Evolutionary conservation across 2,329 filamentous ascomycete species (phyloP).

Genomic region (Fusarium sulawesiense): DNA sequence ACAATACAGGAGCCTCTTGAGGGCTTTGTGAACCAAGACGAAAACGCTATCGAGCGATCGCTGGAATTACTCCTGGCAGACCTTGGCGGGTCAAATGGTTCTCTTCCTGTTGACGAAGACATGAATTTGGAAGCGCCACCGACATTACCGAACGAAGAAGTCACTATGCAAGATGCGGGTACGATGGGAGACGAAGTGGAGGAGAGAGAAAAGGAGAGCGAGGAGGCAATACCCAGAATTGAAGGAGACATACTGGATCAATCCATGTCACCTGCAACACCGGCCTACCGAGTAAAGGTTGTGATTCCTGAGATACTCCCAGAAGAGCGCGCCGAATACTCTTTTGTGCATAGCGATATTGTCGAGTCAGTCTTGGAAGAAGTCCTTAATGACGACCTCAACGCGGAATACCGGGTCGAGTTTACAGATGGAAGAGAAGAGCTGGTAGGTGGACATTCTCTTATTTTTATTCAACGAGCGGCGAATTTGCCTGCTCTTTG

Average conservation of each 20-base stretch:
- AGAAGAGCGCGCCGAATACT: slow-evolving; percentile 48
- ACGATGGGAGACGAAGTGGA: not conserved
- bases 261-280: not conserved
- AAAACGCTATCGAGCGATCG: slow-evolving; percentile 21
- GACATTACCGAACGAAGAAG: not conserved
- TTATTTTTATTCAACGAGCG: not conserved
- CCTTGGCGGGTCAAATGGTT: slow-evolving; percentile 1
- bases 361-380: slow-evolving; percentile 54
- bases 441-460: slow-evolving; percentile 53
- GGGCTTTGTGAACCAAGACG: not conserved
- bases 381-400: slow-evolving; percentile 39
- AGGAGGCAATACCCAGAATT: not conserved
- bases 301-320: slow-evolving; percentile 45
- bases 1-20: slow-evolving; percentile 14
- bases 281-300: slow-evolving; percentile 46
- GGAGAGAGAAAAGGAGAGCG: not conserved
- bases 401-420: slow-evolving; percentile 53
- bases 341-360: slow-evolving; percentile 49
- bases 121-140: not conserved
- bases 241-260: not conserved
- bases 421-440: slow-evolving; percentile 60
- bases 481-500: not conserved
- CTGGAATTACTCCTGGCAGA: slow-evolving; percentile 14
- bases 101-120: not conserved
- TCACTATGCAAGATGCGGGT: not conserved